Evolutionary conservation across 1,139 yeast genomes (phyloP), one percentile per base, ranked within the genome.

Genomic region (Blastobotrys proliferans): DNA sequence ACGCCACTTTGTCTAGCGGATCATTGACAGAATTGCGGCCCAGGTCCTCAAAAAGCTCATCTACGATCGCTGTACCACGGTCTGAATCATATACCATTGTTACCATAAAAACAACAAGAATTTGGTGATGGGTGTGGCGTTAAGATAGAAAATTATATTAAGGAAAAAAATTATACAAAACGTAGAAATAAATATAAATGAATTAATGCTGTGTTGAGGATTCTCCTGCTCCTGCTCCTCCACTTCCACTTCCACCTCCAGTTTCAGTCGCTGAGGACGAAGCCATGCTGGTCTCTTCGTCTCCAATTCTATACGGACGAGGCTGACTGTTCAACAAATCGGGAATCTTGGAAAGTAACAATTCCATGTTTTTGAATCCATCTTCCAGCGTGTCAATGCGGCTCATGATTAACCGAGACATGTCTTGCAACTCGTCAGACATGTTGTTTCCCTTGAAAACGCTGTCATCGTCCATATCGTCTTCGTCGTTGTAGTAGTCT

Each of bases 351-450:
- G 36, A 31, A 30, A 38, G 16, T 17, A 38, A n/a, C 36, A 38
- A 18, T 18, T 54, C 58, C 27, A 54, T 45, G 14, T 47, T 46
- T 32, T 45, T 51, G 44, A 50, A 48, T 13, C 51, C 45, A 16
- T 28, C 30, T 32, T 52, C 55, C 18, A 54, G 38, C 13, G 43
- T 38, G 16, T 51, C 54, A 50, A 51, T 51, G 22, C 54, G 44
- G 18, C 44, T 32, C 41, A 50, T 41, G 10, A 51, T 47, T 24
- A 48, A 34, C 26, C 46, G 34, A 6, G 52, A 46, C 53, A 51
- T 47, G 30, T 41, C 44, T 38, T 49, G 47, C 11, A 45, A 35
- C 17, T 49, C 47, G 3, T 42, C 43, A 17, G 43, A 24, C 25
- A 43, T 40, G 33, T 26, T 30, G 3, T 22, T 29, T 4, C 18